Conservation (phyloP, 2,329 filamentous ascomycete species). For the Parascedosporium putredinis region DNA sequence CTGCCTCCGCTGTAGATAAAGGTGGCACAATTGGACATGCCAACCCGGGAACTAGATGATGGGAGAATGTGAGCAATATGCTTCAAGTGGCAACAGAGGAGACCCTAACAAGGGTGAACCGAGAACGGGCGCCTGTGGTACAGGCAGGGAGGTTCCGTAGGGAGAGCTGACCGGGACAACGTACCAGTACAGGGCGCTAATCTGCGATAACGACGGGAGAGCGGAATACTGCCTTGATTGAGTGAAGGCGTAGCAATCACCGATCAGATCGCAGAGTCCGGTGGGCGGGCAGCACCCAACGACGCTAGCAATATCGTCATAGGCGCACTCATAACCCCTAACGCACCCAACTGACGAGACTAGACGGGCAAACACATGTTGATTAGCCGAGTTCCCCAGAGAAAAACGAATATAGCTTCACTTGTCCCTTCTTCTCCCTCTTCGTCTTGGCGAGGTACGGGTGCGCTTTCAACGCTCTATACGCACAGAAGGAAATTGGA, state of each 20-base stretch:
- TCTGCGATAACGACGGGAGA: background rate
- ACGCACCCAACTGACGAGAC: background rate
- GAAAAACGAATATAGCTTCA: too few species aligned
- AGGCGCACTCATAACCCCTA: background rate
- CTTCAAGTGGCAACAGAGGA: too few species aligned
- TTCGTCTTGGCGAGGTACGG: too few species aligned
- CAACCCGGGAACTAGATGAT: background rate
- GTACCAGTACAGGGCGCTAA: background rate
- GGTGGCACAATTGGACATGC: background rate
- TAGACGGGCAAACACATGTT: background rate
- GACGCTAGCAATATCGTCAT: background rate
- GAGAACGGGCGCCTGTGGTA: background rate
- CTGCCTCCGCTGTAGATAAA: background rate
- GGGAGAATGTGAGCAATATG: too few species aligned
- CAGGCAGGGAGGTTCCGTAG: background rate
- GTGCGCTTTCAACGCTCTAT: too few species aligned
- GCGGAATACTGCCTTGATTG: background rate
- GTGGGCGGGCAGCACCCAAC: background rate
- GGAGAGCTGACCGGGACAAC: background rate
- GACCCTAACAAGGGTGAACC: too few species aligned
- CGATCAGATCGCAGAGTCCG: background rate
- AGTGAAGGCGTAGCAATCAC: background rate
- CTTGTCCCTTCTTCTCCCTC: too few species aligned
- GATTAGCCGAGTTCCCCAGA: background rate
- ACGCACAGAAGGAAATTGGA: background rate